phyloP scores from a whole-genome alignment of 164 flowering plant species.

The Stephania japonica region DNA sequence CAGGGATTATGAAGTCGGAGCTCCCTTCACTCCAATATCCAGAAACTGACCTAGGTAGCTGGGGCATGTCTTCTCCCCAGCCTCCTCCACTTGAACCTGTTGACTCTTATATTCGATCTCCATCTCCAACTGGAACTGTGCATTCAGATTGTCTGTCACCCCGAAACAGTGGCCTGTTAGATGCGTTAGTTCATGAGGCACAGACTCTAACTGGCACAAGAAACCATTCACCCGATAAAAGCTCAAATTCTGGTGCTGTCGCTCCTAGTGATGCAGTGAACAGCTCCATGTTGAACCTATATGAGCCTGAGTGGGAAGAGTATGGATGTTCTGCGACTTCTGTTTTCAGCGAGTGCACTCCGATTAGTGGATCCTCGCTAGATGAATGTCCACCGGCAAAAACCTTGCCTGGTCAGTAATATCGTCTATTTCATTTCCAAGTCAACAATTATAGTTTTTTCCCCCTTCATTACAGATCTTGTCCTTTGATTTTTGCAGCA shows the following conservation, averaged over 20 bases:
- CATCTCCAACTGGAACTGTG: constrained; percentile 21
- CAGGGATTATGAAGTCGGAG: constrained; percentile 81
- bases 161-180: constrained; percentile 62
- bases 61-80: constrained; percentile 34
- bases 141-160: constrained; percentile 47
- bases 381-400: constrained; percentile 36
- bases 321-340: constrained; percentile 53
- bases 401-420: constrained; percentile 38
- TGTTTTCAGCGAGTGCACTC: constrained; percentile 47
- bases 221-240: constrained; percentile 41
- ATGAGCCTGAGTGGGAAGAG: constrained; percentile 28
- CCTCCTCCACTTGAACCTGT: constrained; percentile 20
- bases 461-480: not conserved
- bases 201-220: constrained; percentile 35
- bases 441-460: not conserved
- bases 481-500: constrained; percentile 26
- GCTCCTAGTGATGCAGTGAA: constrained; percentile 35
- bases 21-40: constrained; percentile 99
- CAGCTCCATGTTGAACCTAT: constrained; percentile 26
- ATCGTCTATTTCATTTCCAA: not conserved
- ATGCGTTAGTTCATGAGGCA: constrained; percentile 53
- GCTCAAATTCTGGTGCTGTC: constrained; percentile 38
- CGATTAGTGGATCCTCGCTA: constrained; percentile 42
- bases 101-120: constrained; percentile 29
- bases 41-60: constrained; percentile 50